Base-by-base conservation (phyloP, 306 rosid species). In the Lupinus albus region DNA sequence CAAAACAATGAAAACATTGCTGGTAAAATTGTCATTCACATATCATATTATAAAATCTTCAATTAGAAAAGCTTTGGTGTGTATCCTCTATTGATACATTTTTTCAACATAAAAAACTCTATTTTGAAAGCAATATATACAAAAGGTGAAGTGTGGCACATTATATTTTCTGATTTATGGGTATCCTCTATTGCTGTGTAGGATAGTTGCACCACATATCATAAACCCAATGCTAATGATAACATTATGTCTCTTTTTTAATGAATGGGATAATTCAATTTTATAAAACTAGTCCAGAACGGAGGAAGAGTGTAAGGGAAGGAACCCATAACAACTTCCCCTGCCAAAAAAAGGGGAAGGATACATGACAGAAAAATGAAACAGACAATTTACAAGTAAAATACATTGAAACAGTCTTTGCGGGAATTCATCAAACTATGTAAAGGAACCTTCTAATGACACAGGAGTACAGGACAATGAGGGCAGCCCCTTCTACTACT, bases 1-100 rank as follows among this genome's bases (percentile, higher is more conserved):
- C 17, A 61, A 13, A 47, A 53, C 41, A 36, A 17, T 28, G 41
- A 72, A 78, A 50, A 13, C 67, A 39, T 52, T 70, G 52, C 45
- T 59, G 14, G 21, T 57, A 73, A 38, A 55, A 66, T 41, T 35
- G 33, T 15, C 50, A 55, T 64, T 46, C 11, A 25, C 55, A 67
- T 41, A 45, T 16, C 35, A 56, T 39, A 35, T 35, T 28, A 47
- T 30, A 54, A 53, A 53, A 41, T 61, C 62, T 64, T 66, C 35
- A 60, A 11, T 4, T 5, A 20, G 59, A 51, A 55, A 45, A 7
- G 8, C 17, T 51, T 45, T 16, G 9, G 49, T 60, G 38, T 32
- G 55, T n/a, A n/a, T n/a, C n/a, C n/a, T n/a, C 45, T 12, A 74
- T 55, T 42, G 51, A 58, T 15, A 35, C 28, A 68, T 64, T 35